phyloP scores from a whole-genome alignment of 148 eudicot species.

The Dianthus caryophyllus region DNA sequence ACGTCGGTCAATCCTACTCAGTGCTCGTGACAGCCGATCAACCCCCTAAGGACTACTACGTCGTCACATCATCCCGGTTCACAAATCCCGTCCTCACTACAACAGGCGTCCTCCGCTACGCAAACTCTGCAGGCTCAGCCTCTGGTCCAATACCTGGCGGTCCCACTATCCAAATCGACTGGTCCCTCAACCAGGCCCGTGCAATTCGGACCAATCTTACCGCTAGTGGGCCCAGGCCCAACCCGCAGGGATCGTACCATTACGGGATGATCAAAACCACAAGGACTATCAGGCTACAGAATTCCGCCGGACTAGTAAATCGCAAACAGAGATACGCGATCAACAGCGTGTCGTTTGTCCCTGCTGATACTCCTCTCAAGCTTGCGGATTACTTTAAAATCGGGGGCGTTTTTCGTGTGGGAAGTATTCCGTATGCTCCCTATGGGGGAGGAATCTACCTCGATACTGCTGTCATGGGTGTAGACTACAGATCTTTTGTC shows the following conservation, averaged over 20 bases:
- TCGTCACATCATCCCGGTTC: constrained; percentile 80
- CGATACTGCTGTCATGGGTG: constrained; percentile 70
- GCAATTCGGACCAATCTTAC: constrained; percentile 88
- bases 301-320: constrained; percentile 65
- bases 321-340: constrained; percentile 86
- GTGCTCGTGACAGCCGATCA: constrained; percentile 88
- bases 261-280: constrained; percentile 87
- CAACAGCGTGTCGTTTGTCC: constrained; percentile 79
- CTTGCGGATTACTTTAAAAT: constrained; percentile 87
- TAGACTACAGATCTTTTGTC: constrained; percentile 63
- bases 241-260: constrained; percentile 96
- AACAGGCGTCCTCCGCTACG: constrained; percentile 67
- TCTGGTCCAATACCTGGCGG: constrained; percentile 91
- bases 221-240: constrained; percentile 98
- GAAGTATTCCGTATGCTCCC: constrained; percentile 62
- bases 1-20: constrained; percentile 81
- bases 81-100: constrained; percentile 51
- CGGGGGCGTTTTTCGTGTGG: constrained; percentile 68
- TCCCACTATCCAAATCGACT: constrained; percentile 77
- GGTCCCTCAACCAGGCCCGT: constrained; percentile 97
- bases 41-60: constrained; percentile 64
- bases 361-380: constrained; percentile 89
- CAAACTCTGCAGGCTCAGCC: constrained; percentile 60
- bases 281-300: constrained; percentile 61
- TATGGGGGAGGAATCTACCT: constrained; percentile 55